phyloP scores from a whole-genome alignment of 768 basidiomycete genomes.

The Pleurotus djamor region DNA sequence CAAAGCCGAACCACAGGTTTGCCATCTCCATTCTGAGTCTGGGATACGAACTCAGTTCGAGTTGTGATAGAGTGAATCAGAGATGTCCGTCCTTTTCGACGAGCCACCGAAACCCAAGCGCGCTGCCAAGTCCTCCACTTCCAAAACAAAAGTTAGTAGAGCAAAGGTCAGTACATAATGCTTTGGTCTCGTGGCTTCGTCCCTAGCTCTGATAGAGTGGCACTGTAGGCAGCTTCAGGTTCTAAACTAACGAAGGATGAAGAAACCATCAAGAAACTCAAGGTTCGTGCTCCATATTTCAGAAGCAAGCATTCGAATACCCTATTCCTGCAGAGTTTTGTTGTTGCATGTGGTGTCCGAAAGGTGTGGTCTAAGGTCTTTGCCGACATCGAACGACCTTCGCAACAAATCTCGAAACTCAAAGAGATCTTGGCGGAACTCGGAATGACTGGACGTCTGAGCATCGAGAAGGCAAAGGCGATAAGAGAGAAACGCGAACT shows the following conservation, averaged over 20 bases:
- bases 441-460: constrained; percentile 80
- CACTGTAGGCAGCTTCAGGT: not conserved
- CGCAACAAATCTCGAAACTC: constrained; percentile 64
- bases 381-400: constrained; percentile 49
- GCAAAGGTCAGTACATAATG: constrained; percentile 13
- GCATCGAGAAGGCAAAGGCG: constrained; percentile 75
- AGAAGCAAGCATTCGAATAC: not conserved
- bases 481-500: constrained; percentile 76
- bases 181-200: not conserved
- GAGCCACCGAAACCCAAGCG: constrained; percentile 41
- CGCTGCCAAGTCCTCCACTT: not conserved
- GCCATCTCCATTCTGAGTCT: not conserved
- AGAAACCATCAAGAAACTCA: constrained; percentile 70
- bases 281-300: constrained; percentile 38
- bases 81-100: constrained; percentile 58
- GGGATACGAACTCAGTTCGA: constrained; percentile 7
- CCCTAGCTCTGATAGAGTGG: not conserved
- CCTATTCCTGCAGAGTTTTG: constrained; percentile 46
- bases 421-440: constrained; percentile 64
- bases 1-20: not conserved
- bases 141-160: constrained; percentile 9
- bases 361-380: constrained; percentile 79
- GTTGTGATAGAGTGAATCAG: constrained; percentile 49
- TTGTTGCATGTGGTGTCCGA: constrained; percentile 74
- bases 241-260: constrained; percentile 53